Evolutionary conservation across 768 basidiomycete species (phyloP).

Genomic region (Russula olivacea): DNA sequence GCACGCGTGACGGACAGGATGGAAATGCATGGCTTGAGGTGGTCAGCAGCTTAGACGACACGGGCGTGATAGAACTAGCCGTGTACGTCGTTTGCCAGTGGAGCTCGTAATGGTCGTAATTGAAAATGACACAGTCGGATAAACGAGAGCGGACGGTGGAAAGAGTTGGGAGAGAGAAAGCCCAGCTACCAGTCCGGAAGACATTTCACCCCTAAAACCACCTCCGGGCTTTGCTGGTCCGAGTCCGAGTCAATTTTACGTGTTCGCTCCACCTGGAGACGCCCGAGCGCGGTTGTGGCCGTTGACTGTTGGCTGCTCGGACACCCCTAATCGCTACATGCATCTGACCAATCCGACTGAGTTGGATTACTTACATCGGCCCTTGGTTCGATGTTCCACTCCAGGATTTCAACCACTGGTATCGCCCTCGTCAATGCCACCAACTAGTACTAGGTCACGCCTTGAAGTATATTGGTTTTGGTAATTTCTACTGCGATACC

Average conservation of each 20-base stretch:
- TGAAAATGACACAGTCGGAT: background rate
- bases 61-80: background rate
- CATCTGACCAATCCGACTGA: too few species aligned
- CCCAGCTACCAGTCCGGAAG: background rate
- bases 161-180: background rate
- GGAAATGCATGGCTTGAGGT: constrained; percentile 38
- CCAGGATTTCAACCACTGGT: too few species aligned
- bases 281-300: too few species aligned
- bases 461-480: too few species aligned
- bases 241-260: background rate
- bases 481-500: too few species aligned
- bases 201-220: background rate
- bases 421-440: too few species aligned
- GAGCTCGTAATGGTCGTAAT: constrained; percentile 3
- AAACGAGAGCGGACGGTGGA: background rate
- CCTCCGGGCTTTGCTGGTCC: background rate
- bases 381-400: too few species aligned
- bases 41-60: background rate
- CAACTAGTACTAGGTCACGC: too few species aligned
- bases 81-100: background rate
- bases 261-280: background rate
- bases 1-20: constrained; percentile 38
- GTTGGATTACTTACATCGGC: too few species aligned
- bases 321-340: too few species aligned
- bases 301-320: too few species aligned